Evolutionary conservation across 2,329 filamentous ascomycete genomes (phyloP).

Genomic region (Malbranchea cinnamomea): DNA sequence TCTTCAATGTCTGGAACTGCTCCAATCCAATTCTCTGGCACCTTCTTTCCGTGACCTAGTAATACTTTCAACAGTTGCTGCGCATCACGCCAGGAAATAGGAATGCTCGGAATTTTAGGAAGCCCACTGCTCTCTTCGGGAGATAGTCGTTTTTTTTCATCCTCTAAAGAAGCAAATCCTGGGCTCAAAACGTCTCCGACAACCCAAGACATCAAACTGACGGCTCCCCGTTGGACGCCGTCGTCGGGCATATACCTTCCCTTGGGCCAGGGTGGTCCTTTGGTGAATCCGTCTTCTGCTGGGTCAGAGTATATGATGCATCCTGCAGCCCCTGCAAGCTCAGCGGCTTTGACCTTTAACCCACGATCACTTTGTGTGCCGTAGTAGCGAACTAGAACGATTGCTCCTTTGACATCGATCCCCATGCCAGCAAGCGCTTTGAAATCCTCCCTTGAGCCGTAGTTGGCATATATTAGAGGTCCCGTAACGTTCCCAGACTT

Average conservation of each 20-base stretch:
- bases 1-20: constrained; percentile 58
- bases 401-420: constrained; percentile 60
- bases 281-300: constrained; percentile 62
- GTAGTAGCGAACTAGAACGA: constrained; percentile 70
- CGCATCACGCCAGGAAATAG: constrained; percentile 79
- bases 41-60: constrained; percentile 55
- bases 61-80: constrained; percentile 62
- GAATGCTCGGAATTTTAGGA: constrained; percentile 74
- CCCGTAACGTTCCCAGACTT: constrained; percentile 75
- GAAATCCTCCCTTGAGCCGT: constrained; percentile 75
- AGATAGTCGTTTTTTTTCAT: constrained; percentile 45
- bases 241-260: constrained; percentile 70
- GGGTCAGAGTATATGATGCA: constrained; percentile 92
- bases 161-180: constrained; percentile 49
- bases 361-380: constrained; percentile 58
- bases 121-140: constrained; percentile 58
- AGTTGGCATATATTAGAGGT: constrained; percentile 82
- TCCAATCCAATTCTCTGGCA: constrained; percentile 58
- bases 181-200: constrained; percentile 87
- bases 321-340: constrained; percentile 69
- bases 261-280: constrained; percentile 57
- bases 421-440: constrained; percentile 53
- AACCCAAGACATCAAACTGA: constrained; percentile 68
- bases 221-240: constrained; percentile 67
- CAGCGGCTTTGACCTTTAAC: constrained; percentile 79